A percentile compares a stretch with the other conserved stretches of the same genome.
phyloP scores from a whole-genome alignment of 805 yeast species.

The Blastobotrys peoriensis region DNA sequence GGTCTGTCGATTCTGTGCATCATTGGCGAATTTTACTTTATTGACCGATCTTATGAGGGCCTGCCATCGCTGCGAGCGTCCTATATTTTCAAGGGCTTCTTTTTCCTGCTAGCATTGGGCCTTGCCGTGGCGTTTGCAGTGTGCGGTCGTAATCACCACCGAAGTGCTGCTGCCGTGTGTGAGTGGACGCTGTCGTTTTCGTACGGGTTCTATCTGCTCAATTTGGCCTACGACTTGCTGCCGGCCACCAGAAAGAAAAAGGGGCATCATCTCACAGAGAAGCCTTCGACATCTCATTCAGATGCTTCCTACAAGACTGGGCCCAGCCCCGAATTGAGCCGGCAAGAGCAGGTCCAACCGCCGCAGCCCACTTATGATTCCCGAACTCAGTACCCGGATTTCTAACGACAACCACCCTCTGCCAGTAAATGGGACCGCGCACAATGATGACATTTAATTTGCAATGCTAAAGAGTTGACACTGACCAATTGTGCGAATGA shows the following conservation, averaged over 20 bases:
- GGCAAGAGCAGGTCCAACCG: too few relatives aligned
- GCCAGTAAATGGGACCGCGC: too few relatives aligned
- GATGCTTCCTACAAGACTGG: background rate
- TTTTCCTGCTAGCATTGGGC: slow-evolving; percentile 61
- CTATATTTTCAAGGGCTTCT: slow-evolving; percentile 48
- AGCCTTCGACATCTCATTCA: background rate
- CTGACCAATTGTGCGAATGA: too few relatives aligned
- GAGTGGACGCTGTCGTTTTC: slow-evolving; percentile 89
- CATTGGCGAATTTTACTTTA: slow-evolving; percentile 39
- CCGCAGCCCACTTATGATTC: too few relatives aligned
- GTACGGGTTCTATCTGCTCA: slow-evolving; percentile 63
- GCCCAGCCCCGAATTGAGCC: background rate
- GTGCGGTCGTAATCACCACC: slow-evolving; percentile 29
- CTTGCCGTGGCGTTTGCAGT: slow-evolving; percentile 68
- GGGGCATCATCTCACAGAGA: slow-evolving; percentile 22
- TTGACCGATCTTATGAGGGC: slow-evolving; percentile 39
- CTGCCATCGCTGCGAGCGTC: slow-evolving; percentile 34
- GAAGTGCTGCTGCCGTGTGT: slow-evolving; percentile 51
- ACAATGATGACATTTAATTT: too few relatives aligned
- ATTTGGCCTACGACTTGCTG: slow-evolving; percentile 63
- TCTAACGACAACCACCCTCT: too few relatives aligned
- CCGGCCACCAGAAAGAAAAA: slow-evolving; percentile 46
- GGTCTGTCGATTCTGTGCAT: slow-evolving; percentile 47
- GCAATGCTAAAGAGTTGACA: too few relatives aligned
- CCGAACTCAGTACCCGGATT: too few relatives aligned